Evolutionary conservation across 148 eudicot species (phyloP).

Genomic region (Spergularia marina): DNA sequence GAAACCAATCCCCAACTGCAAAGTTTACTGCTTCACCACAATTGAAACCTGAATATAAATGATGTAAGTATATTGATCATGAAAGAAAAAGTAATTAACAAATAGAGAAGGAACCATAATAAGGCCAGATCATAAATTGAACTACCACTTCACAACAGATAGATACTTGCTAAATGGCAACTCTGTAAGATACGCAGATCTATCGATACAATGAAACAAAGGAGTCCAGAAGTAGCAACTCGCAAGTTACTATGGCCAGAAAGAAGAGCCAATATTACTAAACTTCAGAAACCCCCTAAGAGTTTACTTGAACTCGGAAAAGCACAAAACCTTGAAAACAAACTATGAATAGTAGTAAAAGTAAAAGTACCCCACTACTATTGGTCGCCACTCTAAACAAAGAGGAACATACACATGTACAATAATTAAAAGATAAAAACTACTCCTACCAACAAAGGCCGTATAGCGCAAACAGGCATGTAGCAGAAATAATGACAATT

Average conservation of each 20-base stretch:
- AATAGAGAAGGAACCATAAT: background rate
- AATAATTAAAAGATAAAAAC: background rate
- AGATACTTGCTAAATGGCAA: slow-evolving; percentile 5
- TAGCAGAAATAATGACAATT: background rate
- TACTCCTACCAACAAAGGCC: background rate
- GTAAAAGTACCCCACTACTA: background rate
- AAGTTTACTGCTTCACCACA: slow-evolving; percentile 99
- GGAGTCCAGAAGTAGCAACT: background rate
- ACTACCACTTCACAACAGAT: background rate
- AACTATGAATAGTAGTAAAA: background rate
- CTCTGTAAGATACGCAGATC: background rate
- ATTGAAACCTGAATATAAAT: slow-evolving; percentile 67
- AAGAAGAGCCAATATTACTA: background rate
- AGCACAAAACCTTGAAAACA: background rate
- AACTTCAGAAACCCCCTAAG: background rate
- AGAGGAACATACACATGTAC: background rate
- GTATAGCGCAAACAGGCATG: background rate
- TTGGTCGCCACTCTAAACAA: background rate
- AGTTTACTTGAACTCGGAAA: too few species aligned
- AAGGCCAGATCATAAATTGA: background rate
- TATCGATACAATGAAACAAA: background rate
- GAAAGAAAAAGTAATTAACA: slow-evolving; percentile 1
- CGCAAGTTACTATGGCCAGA: background rate
- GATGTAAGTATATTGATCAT: background rate
- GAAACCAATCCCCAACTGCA: slow-evolving; percentile 95